A percentile compares a stretch with the other conserved stretches of the same genome.
These are phyloP conservation scores for Nitzschia inconspicua DNA, from an alignment of 108 stramenopile genomes.

Conservation along the genomic window DNA sequence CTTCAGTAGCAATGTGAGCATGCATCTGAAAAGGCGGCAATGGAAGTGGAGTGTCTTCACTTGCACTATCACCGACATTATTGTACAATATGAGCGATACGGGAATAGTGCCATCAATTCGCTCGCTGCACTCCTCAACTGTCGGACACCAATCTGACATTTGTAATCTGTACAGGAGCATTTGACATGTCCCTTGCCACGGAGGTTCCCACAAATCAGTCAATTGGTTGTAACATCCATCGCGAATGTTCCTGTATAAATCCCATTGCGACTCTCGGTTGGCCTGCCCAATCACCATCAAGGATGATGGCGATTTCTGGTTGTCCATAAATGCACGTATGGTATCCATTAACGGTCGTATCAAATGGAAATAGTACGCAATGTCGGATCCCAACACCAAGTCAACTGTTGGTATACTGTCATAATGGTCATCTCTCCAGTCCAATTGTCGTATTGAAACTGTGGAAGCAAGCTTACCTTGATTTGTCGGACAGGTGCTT, in stretches of 20 bases:
- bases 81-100: conserved; percentile 9
- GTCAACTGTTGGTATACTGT: conserved; percentile 2
- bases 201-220: conserved; percentile 14
- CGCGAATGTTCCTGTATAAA: conserved; percentile 15
- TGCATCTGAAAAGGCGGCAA: conserved; percentile 8
- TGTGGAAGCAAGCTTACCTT: background rate
- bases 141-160: conserved; percentile 3
- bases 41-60: background rate
- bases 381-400: conserved; percentile 22
- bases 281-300: conserved; percentile 21
- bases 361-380: conserved; percentile 26
- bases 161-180: conserved; percentile 19
- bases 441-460: conserved; percentile 1
- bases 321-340: background rate
- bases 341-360: conserved; percentile 28
- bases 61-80: background rate
- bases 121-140: background rate
- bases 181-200: conserved; percentile 16
- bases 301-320: background rate
- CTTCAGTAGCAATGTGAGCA: conserved; percentile 10
- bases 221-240: conserved; percentile 32
- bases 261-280: conserved; percentile 33
- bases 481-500: background rate
- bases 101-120: conserved; percentile 6
- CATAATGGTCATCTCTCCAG: conserved; percentile 15